Conservation (phyloP, 1,284 basidiomycete species). For the Ustilago cynodontis region DNA sequence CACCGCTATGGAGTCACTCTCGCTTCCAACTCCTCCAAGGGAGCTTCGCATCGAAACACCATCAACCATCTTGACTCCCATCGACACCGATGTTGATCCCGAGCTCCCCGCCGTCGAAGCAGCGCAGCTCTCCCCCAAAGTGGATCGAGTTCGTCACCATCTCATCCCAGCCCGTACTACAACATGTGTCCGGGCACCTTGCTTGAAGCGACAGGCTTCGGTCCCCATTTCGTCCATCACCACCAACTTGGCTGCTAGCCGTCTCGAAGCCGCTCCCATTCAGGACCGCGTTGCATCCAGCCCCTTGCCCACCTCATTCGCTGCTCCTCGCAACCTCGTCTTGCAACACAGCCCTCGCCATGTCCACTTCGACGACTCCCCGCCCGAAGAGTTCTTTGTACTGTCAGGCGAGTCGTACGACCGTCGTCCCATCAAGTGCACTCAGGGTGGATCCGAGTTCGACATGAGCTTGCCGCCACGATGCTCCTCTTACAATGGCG, state of each 20-base stretch:
- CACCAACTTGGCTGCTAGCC: constrained; percentile 18
- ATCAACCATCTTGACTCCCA: neutral
- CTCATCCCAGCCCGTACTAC: constrained; percentile 50
- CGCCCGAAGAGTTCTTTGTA: constrained; percentile 54
- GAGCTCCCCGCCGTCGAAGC: constrained; percentile 41
- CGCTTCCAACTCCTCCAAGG: constrained; percentile 15
- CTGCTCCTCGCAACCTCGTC: constrained; percentile 32
- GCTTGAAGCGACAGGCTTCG: constrained; percentile 46
- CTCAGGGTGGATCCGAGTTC: constrained; percentile 54
- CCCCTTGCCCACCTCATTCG: constrained; percentile 33
- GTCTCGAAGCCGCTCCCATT: constrained; percentile 13
- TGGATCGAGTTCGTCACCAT: constrained; percentile 46
- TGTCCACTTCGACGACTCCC: constrained; percentile 55
- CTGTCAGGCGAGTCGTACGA: constrained; percentile 56
- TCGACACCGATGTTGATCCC: constrained; percentile 31
- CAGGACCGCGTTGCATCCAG: constrained; percentile 40
- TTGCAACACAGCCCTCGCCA: constrained; percentile 30
- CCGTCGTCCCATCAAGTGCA: constrained; percentile 61
- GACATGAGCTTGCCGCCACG: constrained; percentile 60
- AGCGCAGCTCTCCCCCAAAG: constrained; percentile 36
- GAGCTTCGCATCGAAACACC: constrained; percentile 41
- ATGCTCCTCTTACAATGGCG: constrained; percentile 40
- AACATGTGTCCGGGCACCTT: constrained; percentile 52
- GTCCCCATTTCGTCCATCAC: constrained; percentile 32
- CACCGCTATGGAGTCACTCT: constrained; percentile 12